These are phyloP conservation scores for Termitomyces bulborhizus DNA, from an alignment of 768 basidiomycete genomes.

Conservation along the genomic window DNA sequence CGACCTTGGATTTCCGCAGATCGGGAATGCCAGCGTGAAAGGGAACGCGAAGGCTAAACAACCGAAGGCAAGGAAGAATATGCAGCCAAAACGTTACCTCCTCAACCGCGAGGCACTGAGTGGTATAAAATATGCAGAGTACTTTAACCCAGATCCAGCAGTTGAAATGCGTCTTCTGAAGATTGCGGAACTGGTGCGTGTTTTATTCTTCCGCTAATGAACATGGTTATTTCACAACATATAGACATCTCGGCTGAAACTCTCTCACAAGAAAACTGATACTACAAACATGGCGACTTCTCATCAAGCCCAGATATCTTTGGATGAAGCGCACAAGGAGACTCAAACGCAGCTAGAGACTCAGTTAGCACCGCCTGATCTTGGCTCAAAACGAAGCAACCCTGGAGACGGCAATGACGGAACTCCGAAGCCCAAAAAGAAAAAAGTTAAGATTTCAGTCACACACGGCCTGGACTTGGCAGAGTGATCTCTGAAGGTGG, in stretches of 20 bases:
- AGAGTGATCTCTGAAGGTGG: slow-evolving; percentile 36
- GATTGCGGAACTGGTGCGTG: slow-evolving; percentile 49
- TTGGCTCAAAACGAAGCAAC: slow-evolving; percentile 29
- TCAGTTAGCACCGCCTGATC: slow-evolving; percentile 15
- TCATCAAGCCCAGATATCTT: background rate
- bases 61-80: slow-evolving; percentile 39
- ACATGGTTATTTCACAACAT: background rate
- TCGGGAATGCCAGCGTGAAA: slow-evolving; percentile 30
- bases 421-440: slow-evolving; percentile 41
- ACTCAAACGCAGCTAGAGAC: slow-evolving; percentile 33
- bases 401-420: slow-evolving; percentile 15
- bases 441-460: slow-evolving; percentile 68
- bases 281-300: slow-evolving; percentile 5
- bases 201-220: background rate
- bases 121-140: slow-evolving; percentile 50
- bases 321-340: slow-evolving; percentile 13
- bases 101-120: slow-evolving; percentile 46
- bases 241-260: slow-evolving; percentile 2
- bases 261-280: slow-evolving; percentile 3
- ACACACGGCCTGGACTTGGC: slow-evolving; percentile 67
- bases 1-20: slow-evolving; percentile 43
- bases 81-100: slow-evolving; percentile 51
- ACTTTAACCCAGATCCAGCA: slow-evolving; percentile 58
- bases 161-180: slow-evolving; percentile 59
- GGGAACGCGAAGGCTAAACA: slow-evolving; percentile 33